Base-by-base conservation (phyloP, 768 basidiomycete genomes). In the Lyophyllum atratum region DNA sequence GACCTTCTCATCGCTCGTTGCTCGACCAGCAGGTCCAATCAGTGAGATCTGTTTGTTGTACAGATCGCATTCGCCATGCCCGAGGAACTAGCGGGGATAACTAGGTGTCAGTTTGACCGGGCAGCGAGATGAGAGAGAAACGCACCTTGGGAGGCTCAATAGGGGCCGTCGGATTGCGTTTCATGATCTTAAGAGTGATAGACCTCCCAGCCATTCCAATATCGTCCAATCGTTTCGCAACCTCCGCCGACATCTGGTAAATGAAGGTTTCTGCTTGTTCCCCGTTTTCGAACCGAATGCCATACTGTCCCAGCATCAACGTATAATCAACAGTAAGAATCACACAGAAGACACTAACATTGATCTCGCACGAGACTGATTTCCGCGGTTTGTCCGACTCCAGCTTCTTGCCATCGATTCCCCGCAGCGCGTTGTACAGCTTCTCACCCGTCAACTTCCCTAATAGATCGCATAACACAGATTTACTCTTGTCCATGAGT, bases 321-420 rank as follows among this genome's bases (percentile, higher is more conserved):
- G 29, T 11, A 22, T 15, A 24, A 31, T 1, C 15, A 47, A 47
- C 17, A 10, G 8, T 26, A 51, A 2, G 19, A n/a, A n/a, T 15
- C 25, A 3, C 17, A 2, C 0, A 47, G 5, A 14, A 25, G 40
- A 37, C 14, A 80, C 93, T 68, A 63, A 95, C 95, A 65, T 94
- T 99, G 65, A 98, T 91, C 68, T 98, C 96, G 56, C 92, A 95
- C 11, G 91, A 93, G 19, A 99, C 93, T 6, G 89, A 92, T 70
- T 94, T 95, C 64, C 96, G 78, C 49, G 87, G 84, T 66, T 93
- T 93, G 68, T 93, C 89, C 31, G 85, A 87, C 68, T 93, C 90
- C 43, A 98, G 73, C 56, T 82, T 82, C 52, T 85, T 82, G 31
- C 90, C 82, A 64, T 98, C 97, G 25, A 94, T 76, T 0, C 97